Evolutionary conservation across 2,329 filamentous ascomycete species (phyloP), one percentile per base, ranked within the genome.

Genomic region (Aspergillus melleus): DNA sequence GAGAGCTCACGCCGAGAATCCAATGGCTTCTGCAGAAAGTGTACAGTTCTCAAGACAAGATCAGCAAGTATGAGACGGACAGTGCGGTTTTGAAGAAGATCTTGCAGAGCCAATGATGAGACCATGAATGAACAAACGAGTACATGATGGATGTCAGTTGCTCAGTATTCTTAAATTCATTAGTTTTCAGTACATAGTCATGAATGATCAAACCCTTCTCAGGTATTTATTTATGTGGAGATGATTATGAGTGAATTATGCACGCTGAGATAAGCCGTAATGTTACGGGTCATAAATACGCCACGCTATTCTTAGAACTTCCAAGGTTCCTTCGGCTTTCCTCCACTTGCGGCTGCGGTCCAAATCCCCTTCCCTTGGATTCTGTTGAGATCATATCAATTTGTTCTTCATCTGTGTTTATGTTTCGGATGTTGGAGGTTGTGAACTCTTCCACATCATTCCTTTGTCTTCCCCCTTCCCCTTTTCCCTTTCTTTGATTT

Each of bases 11-110:
- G 0, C 83, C 84, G 0, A 80, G 94, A 36, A 82, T 92, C 2
- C 79, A 84, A 58, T 97, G 91, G 78, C 77, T 97, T 64, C 74
- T 96, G 51, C 75, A 72, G 0, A 96, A 96, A 79, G 76, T 96
- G 61, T 82, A 87, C 66, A 79, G 74, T n/a, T 88, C 89, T 61
- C 93, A 97, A 79, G 75, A 73, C 55, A 94, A 90, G 80, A 87
- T 97, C 61, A 83, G 87, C 67, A 81, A 77, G 55, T 90, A 88
- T 72, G 93, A 97, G 76, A 80, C 75, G 67, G 88, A 96, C 72
- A 91, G 89, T 75, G 85, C 76, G 1, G 77, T 63, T 46, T 76
- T 96, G 77, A 94, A 94, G 81, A 90, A 89, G 81, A 77, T 91
- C 49, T 74, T 95, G 64, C 76, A 77, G 57, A 76, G 77, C 54